phyloP scores from a whole-genome alignment of 2,329 filamentous ascomycete genomes.

The Mycosphaerella sp. region DNA sequence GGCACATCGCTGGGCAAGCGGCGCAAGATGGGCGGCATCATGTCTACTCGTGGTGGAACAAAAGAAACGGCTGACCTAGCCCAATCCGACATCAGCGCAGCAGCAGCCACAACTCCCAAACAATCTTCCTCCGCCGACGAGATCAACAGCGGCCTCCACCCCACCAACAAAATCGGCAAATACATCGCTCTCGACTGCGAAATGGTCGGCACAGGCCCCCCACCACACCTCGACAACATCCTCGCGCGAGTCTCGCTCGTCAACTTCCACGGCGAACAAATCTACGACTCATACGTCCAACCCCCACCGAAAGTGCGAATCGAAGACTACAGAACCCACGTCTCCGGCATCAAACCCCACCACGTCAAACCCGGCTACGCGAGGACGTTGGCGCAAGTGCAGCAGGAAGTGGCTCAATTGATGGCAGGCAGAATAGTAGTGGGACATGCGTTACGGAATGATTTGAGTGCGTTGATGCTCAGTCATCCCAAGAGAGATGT shows the following conservation, averaged over 20 bases:
- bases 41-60: conserved; percentile 28
- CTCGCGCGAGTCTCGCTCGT: conserved; percentile 85
- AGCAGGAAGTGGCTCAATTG: conserved; percentile 62
- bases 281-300: conserved; percentile 90
- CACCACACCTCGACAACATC: conserved; percentile 62
- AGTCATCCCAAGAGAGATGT: conserved; percentile 71
- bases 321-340: conserved; percentile 81
- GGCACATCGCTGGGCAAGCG: conserved; percentile 15
- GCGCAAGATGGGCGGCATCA: conserved; percentile 49
- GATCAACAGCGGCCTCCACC: conserved; percentile 40
- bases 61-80: conserved; percentile 33
- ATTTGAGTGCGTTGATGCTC: conserved; percentile 67
- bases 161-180: conserved; percentile 68
- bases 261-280: conserved; percentile 84
- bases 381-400: conserved; percentile 65
- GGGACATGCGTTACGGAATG: conserved; percentile 77
- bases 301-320: conserved; percentile 60
- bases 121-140: conserved; percentile 49
- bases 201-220: conserved; percentile 82
- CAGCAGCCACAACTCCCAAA: conserved; percentile 52
- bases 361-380: conserved; percentile 56
- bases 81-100: conserved; percentile 54
- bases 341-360: conserved; percentile 72
- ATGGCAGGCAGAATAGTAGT: conserved; percentile 67
- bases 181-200: conserved; percentile 94